phyloP scores from a whole-genome alignment of 2,329 filamentous ascomycete genomes.

The Plenodomus lindquistii region DNA sequence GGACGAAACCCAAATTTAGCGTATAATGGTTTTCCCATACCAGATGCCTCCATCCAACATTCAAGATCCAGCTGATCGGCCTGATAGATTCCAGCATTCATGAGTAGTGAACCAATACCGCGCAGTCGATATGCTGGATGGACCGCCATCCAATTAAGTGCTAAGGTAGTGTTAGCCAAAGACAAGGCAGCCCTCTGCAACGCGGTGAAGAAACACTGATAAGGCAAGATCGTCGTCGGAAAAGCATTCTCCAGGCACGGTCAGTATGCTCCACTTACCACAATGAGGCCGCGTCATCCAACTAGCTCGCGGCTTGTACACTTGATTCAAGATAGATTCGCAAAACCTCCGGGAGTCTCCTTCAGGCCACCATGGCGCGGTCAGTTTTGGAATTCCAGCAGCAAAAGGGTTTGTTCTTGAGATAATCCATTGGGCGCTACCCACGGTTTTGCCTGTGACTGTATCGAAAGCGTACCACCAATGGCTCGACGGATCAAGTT shows the following conservation, averaged over 20 bases:
- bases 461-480: conserved; percentile 39
- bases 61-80: conserved; percentile 42
- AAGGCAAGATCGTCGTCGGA: background rate
- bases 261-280: conserved; percentile 28
- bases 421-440: conserved; percentile 40
- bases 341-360: conserved; percentile 39
- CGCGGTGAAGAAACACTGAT: background rate
- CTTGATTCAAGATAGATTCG: conserved; percentile 39
- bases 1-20: conserved; percentile 36
- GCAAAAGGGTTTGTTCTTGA: conserved; percentile 33
- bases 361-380: conserved; percentile 43
- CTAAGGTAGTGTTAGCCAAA: conserved; percentile 21
- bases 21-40: conserved; percentile 44
- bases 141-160: conserved; percentile 44
- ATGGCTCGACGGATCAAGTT: conserved; percentile 29
- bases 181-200: background rate
- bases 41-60: conserved; percentile 45
- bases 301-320: conserved; percentile 32
- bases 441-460: conserved; percentile 24
- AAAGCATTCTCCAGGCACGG: conserved; percentile 2
- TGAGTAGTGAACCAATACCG: conserved; percentile 43
- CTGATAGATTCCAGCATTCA: conserved; percentile 37
- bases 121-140: conserved; percentile 39
- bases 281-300: conserved; percentile 42
- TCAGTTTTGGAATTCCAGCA: conserved; percentile 27